Conservation (phyloP, 1,284 basidiomycete species). For the Ustilago trichophora region DNA sequence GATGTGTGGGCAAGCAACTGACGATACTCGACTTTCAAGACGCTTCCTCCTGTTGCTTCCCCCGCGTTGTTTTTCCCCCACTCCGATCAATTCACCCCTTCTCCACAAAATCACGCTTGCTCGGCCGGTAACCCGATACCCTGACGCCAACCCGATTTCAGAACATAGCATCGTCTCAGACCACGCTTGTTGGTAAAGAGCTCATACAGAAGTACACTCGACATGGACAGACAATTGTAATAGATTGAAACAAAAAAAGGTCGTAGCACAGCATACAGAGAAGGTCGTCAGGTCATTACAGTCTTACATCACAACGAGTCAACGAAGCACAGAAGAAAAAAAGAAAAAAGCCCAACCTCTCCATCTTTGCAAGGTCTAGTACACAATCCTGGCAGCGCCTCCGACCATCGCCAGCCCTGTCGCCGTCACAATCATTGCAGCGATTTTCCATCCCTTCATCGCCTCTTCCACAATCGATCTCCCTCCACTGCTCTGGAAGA, state of each 20-base stretch:
- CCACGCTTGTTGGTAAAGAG: too few relatives aligned
- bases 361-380: background rate
- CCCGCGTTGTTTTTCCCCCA: constrained; percentile 18
- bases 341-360: background rate
- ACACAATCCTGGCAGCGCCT: constrained; percentile 11
- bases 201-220: too few relatives aligned
- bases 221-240: background rate
- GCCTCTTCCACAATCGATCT: constrained; percentile 15
- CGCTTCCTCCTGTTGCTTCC: too few relatives aligned
- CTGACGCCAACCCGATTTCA: too few relatives aligned
- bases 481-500: constrained; percentile 28
- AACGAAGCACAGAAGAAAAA: too few relatives aligned
- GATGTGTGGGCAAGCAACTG: background rate
- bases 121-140: too few relatives aligned
- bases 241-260: background rate
- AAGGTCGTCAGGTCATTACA: background rate
- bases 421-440: background rate
- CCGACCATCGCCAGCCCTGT: constrained; percentile 14
- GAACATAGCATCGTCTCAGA: too few relatives aligned
- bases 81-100: constrained; percentile 15
- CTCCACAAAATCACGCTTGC: too few relatives aligned
- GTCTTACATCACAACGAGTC: background rate
- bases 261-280: constrained; percentile 5
- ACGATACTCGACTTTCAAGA: too few relatives aligned
- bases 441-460: constrained; percentile 9